Base-by-base conservation (phyloP, 2,329 filamentous ascomycete species). In the Sphaerulina musiva region DNA sequence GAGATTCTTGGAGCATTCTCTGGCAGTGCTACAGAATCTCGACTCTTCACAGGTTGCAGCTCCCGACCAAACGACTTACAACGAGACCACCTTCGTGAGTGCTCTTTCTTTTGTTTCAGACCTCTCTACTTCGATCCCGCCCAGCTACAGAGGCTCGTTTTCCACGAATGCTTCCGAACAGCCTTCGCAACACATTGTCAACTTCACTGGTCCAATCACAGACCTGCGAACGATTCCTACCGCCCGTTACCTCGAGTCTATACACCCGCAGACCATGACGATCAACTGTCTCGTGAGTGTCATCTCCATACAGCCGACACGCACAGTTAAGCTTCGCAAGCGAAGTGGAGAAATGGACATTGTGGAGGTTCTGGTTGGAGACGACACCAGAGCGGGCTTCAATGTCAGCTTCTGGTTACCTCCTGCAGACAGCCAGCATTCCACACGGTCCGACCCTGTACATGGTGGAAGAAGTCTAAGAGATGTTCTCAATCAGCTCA, bases 361-460 rank as follows among this genome's bases (percentile, higher is more conserved):
- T 2, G 74, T 92, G 40, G 89, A 95, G 69, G 70, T 93, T 2
- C 75, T 91, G 1, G 82, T 96, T 1, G 91, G 87, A 4, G 92
- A 97, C 68, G 87, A 95, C 48, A 95, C 90, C 0, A 81, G 79
- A 59, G 81, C 87, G 0, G 87, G 86, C 2, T 95, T 96, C 71
- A 82, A 79, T 29, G 77, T 96, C 52, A 91, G 86, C 2, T 89
- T 95, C 68, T 97, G 92, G 92, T 74, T 95, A 1, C 72, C 78
- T 4, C 70, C 74, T 2, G 51, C 57, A 17, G 64, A 70, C 57
- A 60, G 63, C n/a, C 57, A 62, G 14, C 41, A 14, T n/a, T 26
- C 20, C 5, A 45, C 32, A 12, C 29, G 4, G 6, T 40, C 42
- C 12, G 12, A 31, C 1, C 17, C 12, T 23, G 8, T 6, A 29